Evolutionary conservation across 169 alveolate genomes (phyloP).

Genomic region (Plasmodium yoelii): DNA sequence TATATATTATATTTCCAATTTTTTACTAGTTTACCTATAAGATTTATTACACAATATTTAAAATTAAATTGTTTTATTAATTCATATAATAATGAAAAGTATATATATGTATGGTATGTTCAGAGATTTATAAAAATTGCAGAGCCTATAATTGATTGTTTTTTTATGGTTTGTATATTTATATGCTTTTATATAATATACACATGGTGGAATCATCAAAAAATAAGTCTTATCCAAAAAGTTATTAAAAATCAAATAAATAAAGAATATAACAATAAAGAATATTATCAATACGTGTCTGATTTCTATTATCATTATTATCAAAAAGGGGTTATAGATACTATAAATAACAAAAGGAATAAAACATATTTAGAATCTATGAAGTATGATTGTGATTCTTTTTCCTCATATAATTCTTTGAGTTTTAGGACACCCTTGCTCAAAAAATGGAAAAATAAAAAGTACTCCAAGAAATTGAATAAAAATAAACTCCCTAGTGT

Average conservation of each 20-base stretch:
- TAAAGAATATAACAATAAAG: background rate
- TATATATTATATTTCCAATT: slow-evolving; percentile 38
- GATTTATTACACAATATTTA: slow-evolving; percentile 34
- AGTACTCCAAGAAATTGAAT: background rate
- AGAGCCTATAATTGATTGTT: slow-evolving; percentile 74
- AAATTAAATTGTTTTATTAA: slow-evolving; percentile 61
- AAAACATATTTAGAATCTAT: background rate
- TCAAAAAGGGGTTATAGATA: slow-evolving; percentile 41
- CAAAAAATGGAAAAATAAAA: slow-evolving; percentile 12
- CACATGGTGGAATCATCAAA: slow-evolving; percentile 23
- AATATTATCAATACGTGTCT: slow-evolving; percentile 30
- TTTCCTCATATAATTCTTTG: slow-evolving; percentile 8
- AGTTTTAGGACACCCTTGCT: background rate
- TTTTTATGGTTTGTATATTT: slow-evolving; percentile 9
- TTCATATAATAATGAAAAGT: slow-evolving; percentile 17
- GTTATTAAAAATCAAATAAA: slow-evolving; percentile 50
- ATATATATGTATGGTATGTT: slow-evolving; percentile 62
- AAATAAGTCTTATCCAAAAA: slow-evolving; percentile 12
- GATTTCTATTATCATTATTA: slow-evolving; percentile 62
- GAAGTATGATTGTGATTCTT: slow-evolving; percentile 2
- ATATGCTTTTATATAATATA: slow-evolving; percentile 23
- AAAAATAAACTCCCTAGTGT: background rate
- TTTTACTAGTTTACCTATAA: slow-evolving; percentile 51
- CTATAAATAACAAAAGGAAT: slow-evolving; percentile 25
- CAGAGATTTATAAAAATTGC: slow-evolving; percentile 74